Conservation (phyloP, 2,329 filamentous ascomycete genomes). For the Hypomyces perniciosus region DNA sequence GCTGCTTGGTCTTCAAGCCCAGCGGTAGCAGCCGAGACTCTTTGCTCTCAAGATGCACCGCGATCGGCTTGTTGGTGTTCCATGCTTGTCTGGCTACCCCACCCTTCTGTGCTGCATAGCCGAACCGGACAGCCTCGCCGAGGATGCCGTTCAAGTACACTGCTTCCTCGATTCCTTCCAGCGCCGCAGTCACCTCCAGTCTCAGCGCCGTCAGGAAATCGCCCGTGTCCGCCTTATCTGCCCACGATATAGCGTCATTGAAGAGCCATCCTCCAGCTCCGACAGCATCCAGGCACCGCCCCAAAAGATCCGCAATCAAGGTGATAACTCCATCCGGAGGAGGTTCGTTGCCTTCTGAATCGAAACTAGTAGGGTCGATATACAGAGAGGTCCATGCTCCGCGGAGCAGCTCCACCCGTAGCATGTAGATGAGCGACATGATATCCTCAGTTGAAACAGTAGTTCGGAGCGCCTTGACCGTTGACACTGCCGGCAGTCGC, state of each 20-base stretch:
- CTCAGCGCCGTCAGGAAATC: constrained; percentile 61
- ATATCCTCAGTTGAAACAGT: constrained; percentile 62
- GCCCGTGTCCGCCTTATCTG: constrained; percentile 48
- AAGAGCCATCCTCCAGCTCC: constrained; percentile 69
- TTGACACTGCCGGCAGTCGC: constrained; percentile 53
- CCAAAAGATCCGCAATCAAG: constrained; percentile 65
- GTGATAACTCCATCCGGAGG: constrained; percentile 63
- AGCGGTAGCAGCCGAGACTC: constrained; percentile 59
- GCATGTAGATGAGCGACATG: constrained; percentile 63
- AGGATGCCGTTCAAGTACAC: constrained; percentile 58
- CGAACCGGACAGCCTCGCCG: constrained; percentile 60
- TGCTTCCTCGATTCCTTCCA: constrained; percentile 67
- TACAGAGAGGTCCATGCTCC: constrained; percentile 73
- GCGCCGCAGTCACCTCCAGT: constrained; percentile 62
- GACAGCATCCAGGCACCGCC: constrained; percentile 68
- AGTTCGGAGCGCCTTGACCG: constrained; percentile 58
- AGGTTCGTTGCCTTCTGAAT: constrained; percentile 33
- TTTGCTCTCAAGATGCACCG: constrained; percentile 34
- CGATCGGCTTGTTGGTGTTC: constrained; percentile 39
- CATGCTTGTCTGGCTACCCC: constrained; percentile 21
- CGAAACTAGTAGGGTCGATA: constrained; percentile 50
- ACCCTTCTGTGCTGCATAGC: constrained; percentile 33
- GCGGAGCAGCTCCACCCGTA: constrained; percentile 66
- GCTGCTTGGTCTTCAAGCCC: constrained; percentile 57
- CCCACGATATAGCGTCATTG: constrained; percentile 48